Conservation (phyloP, 257 asterid genomes). For the Solanum piurae region DNA sequence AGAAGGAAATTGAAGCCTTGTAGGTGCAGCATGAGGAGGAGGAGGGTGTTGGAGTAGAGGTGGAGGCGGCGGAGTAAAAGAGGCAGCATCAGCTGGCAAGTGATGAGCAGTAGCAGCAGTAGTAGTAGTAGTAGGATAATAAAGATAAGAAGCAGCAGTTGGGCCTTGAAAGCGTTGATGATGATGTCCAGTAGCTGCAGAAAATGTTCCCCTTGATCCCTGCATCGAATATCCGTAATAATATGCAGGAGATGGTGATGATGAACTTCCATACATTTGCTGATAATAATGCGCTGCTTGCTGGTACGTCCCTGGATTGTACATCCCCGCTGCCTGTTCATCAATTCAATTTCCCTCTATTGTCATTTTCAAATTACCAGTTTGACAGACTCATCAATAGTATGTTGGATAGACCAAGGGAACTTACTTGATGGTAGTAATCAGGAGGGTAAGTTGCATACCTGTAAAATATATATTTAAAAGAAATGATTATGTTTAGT, state of each 20-base stretch:
- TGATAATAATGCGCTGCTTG: constrained; percentile 60
- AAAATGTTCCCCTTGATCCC: constrained; percentile 48
- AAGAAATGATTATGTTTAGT: neutral
- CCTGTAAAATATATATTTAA: constrained; percentile 23
- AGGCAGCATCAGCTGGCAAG: constrained; percentile 21
- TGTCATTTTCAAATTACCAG: neutral
- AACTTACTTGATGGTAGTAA: constrained; percentile 65
- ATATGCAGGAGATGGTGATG: constrained; percentile 53
- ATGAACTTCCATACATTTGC: constrained; percentile 53
- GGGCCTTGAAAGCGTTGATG: constrained; percentile 55
- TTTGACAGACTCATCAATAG: neutral
- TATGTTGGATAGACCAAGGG: neutral
- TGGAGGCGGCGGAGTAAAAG: constrained; percentile 33
- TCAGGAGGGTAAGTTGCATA: constrained; percentile 62
- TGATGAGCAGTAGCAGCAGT: constrained; percentile 1
- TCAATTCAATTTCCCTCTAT: neutral
- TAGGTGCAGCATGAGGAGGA: neutral
- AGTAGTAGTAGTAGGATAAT: constrained; percentile 45
- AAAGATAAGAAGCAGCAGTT: constrained; percentile 33
- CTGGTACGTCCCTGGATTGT: constrained; percentile 47
- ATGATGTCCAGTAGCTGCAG: constrained; percentile 19
- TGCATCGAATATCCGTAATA: constrained; percentile 63
- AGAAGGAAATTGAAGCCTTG: constrained; percentile 50
- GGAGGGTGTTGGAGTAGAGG: constrained; percentile 29
- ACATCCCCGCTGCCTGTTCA: constrained; percentile 41